A percentile compares a stretch with the other conserved stretches of the same genome.
Evolutionary conservation across 495 filamentous ascomycete species (phyloP).

Genomic region (Talaromyces wortmannii): DNA sequence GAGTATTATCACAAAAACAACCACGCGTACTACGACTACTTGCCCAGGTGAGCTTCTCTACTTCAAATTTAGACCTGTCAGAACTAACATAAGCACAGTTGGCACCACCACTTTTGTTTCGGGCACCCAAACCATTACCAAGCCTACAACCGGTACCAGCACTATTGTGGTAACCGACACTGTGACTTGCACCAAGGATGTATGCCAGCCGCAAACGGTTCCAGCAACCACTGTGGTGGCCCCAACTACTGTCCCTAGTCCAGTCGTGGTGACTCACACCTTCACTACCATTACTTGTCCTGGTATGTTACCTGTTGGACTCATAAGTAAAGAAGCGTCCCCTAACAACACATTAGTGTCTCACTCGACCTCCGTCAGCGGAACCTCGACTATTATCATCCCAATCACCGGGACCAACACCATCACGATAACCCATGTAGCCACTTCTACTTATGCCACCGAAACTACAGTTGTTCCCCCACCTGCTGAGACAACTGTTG

Average conservation of each 20-base stretch:
- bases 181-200: constrained; percentile 5
- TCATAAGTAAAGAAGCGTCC: too few species aligned
- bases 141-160: neutral
- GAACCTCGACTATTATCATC: neutral
- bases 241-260: neutral
- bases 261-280: neutral
- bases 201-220: constrained; percentile 2
- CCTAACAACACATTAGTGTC: neutral
- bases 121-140: neutral
- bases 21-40: neutral
- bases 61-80: neutral
- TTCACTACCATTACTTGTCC: neutral
- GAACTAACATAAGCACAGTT: neutral
- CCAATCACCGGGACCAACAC: neutral
- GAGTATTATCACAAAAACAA: neutral
- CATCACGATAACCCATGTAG: neutral
- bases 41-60: neutral
- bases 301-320: neutral
- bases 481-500: neutral
- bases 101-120: constrained; percentile 1
- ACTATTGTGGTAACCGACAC: constrained; percentile 1
- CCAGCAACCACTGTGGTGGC: neutral
- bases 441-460: neutral
- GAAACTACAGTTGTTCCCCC: neutral
- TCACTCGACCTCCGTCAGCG: neutral